Percentiles rank a stretch among this genome's conserved stretches.
Evolutionary conservation across 768 basidiomycete genomes (phyloP).

Genomic region (Trichaptum fuscoviolaceum): DNA sequence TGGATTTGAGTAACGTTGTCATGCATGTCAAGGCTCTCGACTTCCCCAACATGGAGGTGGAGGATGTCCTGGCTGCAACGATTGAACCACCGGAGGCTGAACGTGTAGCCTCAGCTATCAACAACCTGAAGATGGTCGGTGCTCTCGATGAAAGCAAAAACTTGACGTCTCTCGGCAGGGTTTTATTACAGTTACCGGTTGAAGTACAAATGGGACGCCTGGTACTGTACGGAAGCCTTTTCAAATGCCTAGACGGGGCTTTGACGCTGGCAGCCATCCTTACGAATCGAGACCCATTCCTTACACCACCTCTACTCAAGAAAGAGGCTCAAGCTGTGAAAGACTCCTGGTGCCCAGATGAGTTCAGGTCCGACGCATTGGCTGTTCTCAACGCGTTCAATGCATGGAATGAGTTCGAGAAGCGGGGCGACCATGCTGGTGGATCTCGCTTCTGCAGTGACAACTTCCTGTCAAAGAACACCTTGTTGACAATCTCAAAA

Average conservation of each 20-base stretch:
- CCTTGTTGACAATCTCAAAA: conserved; percentile 73
- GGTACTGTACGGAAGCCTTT: conserved; percentile 86
- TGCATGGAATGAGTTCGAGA: conserved; percentile 71
- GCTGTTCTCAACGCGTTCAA: conserved; percentile 79
- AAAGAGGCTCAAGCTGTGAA: conserved; percentile 66
- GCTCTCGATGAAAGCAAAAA: conserved; percentile 73
- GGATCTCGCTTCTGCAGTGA: conserved; percentile 77
- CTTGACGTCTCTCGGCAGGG: conserved; percentile 81
- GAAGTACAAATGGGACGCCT: conserved; percentile 88
- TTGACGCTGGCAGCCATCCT: conserved; percentile 89
- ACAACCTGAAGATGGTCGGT: conserved; percentile 76
- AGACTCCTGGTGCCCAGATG: conserved; percentile 68
- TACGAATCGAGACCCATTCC: conserved; percentile 86
- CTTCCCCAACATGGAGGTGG: conserved; percentile 79
- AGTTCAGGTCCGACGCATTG: conserved; percentile 82
- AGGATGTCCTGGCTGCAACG: conserved; percentile 76
- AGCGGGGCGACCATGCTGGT: conserved; percentile 50
- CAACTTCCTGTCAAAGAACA: conserved; percentile 88
- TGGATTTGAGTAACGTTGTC: conserved; percentile 84
- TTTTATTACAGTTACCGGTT: conserved; percentile 84
- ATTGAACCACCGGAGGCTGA: conserved; percentile 85
- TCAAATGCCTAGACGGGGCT: conserved; percentile 85
- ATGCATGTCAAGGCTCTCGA: conserved; percentile 96
- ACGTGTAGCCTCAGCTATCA: conserved; percentile 76
- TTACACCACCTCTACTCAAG: conserved; percentile 76